Evolutionary conservation across 441 rosid species (phyloP), one percentile per base, ranked within the genome.

Genomic region (Jatropha podagrica): DNA sequence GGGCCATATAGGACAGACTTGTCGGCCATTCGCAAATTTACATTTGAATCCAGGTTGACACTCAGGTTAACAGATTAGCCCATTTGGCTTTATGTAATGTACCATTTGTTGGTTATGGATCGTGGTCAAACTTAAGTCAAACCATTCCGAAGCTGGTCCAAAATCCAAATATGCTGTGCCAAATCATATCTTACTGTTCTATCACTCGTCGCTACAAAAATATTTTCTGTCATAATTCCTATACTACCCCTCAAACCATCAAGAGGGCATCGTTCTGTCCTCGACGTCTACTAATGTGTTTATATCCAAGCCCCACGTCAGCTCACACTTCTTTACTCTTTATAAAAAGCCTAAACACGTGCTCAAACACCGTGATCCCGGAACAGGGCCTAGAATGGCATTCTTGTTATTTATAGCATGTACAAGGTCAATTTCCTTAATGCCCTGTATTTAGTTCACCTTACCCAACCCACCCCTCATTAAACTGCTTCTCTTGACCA

Each of bases 311-410:
- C 4, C 20, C 8, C 55, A 15, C 9, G 6, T 37, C 9, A 13
- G 55, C 15, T 3, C 65, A 37, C 64, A 6, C 48, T 2, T 2
- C 13, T 58, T 27, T n/a, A 12, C 49, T 48, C 83, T 78, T 74
- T 83, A 78, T 77, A 68, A 67, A 78, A 82, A 80, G 85, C 83
- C 78, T 70, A 83, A 84, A 85, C 95, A 90, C 93, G 96, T 89
- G 92, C 85, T 74, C 15, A 8, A 72, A 49, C 82, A 82, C 86
- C 88, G 91, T 82, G 89, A 87, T 84, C 63, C 74, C 78, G 88
- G 86, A 79, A 63, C 52, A 72, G 54, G 71, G 69, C 60, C 58
- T 20, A 6, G 1, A 77, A 76, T 86, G 95, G 89, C 81, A 77
- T 51, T 7, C 64, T 60, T 73, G 94, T 87, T 79, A 81, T 78